Percentiles rank a stretch among this genome's conserved stretches.
These are phyloP conservation scores for Prunella vulgaris DNA, from an alignment of 257 asterid species.

Conservation along the genomic window DNA sequence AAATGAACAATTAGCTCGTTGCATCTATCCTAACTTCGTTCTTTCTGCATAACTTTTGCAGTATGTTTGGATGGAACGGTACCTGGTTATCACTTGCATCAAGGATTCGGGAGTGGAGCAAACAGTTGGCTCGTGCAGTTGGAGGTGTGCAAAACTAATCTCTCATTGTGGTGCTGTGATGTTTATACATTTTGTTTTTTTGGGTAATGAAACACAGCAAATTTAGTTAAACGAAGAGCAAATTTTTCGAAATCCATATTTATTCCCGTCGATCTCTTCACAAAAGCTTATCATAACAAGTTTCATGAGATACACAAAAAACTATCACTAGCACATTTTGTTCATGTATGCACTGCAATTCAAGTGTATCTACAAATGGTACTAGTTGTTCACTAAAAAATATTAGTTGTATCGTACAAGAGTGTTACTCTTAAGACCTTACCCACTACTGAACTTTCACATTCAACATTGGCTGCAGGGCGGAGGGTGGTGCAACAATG, in stretches of 20 bases:
- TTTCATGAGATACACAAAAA: not conserved
- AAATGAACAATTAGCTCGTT: not conserved
- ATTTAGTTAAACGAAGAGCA: too few species aligned
- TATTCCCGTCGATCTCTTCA: not conserved
- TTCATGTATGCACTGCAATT: too few species aligned
- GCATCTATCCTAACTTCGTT: not conserved
- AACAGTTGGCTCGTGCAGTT: constrained; percentile 75
- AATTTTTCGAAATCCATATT: not conserved
- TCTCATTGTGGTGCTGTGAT: not conserved
- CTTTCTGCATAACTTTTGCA: constrained; percentile 27
- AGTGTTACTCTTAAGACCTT: not conserved
- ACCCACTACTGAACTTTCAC: not conserved
- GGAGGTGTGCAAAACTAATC: constrained; percentile 48
- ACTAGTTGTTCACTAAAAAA: too few species aligned
- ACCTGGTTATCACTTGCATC: constrained; percentile 84
- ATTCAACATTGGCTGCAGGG: constrained; percentile 49
- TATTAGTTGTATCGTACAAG: not conserved
- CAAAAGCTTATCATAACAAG: not conserved
- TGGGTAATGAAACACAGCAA: not conserved
- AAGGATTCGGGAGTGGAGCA: constrained; percentile 70
- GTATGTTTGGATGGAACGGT: constrained; percentile 85
- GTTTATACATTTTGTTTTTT: not conserved
- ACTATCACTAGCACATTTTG: too few species aligned
- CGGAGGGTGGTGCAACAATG: constrained; percentile 88
- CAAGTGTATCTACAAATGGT: too few species aligned